Evolutionary conservation across 2,329 filamentous ascomycete species (phyloP).

Genomic region (Phyllosticta capitalensis): DNA sequence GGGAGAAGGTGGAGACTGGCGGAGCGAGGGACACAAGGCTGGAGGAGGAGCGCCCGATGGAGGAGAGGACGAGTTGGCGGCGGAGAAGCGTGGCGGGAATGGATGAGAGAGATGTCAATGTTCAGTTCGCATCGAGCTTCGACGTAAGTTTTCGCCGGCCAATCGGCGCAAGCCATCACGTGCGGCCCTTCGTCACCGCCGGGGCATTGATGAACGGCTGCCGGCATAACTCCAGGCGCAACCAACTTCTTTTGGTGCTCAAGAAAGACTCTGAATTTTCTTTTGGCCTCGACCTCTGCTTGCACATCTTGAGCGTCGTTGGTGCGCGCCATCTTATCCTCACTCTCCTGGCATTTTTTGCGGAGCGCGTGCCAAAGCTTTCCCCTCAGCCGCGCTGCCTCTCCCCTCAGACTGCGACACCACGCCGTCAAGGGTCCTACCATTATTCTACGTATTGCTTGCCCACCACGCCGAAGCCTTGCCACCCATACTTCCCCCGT

Average conservation of each 20-base stretch:
- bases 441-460: neutral
- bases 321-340: no score
- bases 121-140: slow-evolving; percentile 7
- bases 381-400: neutral
- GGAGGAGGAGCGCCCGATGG: neutral
- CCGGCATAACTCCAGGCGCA: neutral
- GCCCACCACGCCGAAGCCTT: neutral
- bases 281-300: no score
- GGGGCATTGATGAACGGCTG: neutral
- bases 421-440: neutral
- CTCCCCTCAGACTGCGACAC: neutral
- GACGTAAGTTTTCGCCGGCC: slow-evolving; percentile 7
- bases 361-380: no score
- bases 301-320: no score
- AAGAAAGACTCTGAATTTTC: neutral
- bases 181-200: neutral
- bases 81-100: neutral
- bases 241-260: neutral
- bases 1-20: no score
- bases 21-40: slow-evolving; percentile 6
- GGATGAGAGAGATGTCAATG: slow-evolving; percentile 8
- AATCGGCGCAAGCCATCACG: neutral
- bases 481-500: neutral
- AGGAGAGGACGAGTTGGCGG: slow-evolving; percentile 7
- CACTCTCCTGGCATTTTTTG: no score